Evolutionary conservation across 768 basidiomycete species (phyloP).

Genomic region (Suillus discolor): DNA sequence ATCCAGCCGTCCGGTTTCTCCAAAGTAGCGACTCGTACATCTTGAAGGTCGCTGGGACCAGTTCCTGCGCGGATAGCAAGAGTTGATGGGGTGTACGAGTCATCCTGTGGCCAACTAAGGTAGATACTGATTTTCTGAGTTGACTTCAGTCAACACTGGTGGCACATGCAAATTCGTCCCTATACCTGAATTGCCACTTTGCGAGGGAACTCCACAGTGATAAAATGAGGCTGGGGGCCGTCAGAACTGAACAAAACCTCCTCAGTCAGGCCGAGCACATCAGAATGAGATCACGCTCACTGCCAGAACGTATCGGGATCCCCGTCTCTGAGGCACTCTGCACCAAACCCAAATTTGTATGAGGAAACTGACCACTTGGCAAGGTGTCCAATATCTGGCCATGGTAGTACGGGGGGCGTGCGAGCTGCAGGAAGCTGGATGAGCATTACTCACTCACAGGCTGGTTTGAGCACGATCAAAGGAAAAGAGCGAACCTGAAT

Average conservation of each 20-base stretch:
- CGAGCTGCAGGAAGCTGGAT: slow-evolving; percentile 27
- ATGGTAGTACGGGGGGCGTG: slow-evolving; percentile 55
- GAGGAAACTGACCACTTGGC: slow-evolving; percentile 97
- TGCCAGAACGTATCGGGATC: slow-evolving; percentile 98
- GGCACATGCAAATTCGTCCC: slow-evolving; percentile 7
- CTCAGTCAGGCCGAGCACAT: neutral
- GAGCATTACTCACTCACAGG: neutral
- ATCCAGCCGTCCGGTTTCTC: slow-evolving; percentile 96
- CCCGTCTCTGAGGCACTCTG: slow-evolving; percentile 86
- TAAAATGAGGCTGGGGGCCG: slow-evolving; percentile 95
- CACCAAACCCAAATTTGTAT: slow-evolving; percentile 94
- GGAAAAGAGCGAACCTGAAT: slow-evolving; percentile 33
- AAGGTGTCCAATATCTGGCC: slow-evolving; percentile 84
- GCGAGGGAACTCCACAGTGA: slow-evolving; percentile 90
- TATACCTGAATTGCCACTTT: slow-evolving; percentile 86
- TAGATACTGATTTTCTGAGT: slow-evolving; percentile 83
- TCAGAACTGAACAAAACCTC: slow-evolving; percentile 61
- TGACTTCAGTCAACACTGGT: neutral
- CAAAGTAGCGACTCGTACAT: slow-evolving; percentile 81
- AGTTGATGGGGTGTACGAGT: slow-evolving; percentile 95
- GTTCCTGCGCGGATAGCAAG: slow-evolving; percentile 92
- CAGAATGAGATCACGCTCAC: slow-evolving; percentile 50
- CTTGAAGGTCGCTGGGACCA: slow-evolving; percentile 88
- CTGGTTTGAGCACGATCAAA: neutral
- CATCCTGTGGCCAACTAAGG: slow-evolving; percentile 82